These are phyloP conservation scores for Staphylotrichum tortipilum DNA, from an alignment of 495 filamentous ascomycete genomes.

Conservation along the genomic window DNA sequence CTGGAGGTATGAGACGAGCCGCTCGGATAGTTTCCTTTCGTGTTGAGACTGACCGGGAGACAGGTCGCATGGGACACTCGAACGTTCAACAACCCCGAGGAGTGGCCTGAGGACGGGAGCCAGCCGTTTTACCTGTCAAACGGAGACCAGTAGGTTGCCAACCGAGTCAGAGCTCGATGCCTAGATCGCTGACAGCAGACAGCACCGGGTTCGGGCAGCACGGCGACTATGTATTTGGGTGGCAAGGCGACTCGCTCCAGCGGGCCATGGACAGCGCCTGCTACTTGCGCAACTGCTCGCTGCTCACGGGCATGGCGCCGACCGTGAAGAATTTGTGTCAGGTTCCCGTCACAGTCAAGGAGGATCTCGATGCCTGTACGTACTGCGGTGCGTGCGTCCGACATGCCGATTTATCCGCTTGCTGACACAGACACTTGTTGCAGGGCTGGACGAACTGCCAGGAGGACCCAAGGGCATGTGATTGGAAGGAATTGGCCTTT, in stretches of 20 bases:
- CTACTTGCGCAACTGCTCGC: conserved; percentile 25
- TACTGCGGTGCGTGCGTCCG: too few relatives aligned
- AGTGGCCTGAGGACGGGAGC: conserved; percentile 34
- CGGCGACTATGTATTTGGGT: conserved; percentile 41
- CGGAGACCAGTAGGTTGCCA: conserved; percentile 18
- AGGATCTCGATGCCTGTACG: conserved; percentile 33
- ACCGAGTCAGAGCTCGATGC: too few relatives aligned
- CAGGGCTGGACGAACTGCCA: conserved; percentile 6
- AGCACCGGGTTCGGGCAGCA: conserved; percentile 35
- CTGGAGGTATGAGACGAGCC: not conserved
- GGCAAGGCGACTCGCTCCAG: conserved; percentile 33
- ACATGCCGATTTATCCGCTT: too few relatives aligned
- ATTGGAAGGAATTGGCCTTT: not conserved
- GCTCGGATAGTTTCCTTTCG: not conserved
- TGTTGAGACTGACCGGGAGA: not conserved
- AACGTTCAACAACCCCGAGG: conserved; percentile 30
- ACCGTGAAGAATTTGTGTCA: conserved; percentile 28
- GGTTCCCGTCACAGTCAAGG: conserved; percentile 27
- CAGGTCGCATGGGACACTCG: conserved; percentile 26
- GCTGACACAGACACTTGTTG: not conserved
- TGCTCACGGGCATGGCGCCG: conserved; percentile 22
- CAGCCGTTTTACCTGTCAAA: conserved; percentile 32
- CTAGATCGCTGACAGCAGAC: not conserved
- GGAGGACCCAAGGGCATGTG: not conserved
- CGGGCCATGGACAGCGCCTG: conserved; percentile 36